Evolutionary conservation across 106 monocot species (phyloP).

Genomic region (Dioscorea alata): DNA sequence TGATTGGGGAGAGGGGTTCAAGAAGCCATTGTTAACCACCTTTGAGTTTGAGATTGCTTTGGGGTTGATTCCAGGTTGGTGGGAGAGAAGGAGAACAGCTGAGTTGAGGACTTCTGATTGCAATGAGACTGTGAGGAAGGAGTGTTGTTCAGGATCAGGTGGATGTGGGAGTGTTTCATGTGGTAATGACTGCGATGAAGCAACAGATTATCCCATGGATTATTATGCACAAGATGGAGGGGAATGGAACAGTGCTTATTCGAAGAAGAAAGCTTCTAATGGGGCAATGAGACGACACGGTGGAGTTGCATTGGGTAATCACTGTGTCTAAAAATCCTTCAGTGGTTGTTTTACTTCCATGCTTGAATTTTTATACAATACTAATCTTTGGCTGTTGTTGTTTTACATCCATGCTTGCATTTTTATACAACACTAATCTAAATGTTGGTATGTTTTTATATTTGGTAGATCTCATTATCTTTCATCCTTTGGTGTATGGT

Average conservation of each 20-base stretch:
- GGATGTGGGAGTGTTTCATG: conserved; percentile 15
- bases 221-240: conserved; percentile 99
- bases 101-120: neutral
- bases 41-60: conserved; percentile 92
- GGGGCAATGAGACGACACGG: too few relatives aligned
- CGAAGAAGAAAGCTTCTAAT: conserved; percentile 38
- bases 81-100: conserved; percentile 43
- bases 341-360: too few relatives aligned
- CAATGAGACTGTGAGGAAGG: neutral
- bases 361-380: too few relatives aligned
- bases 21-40: conserved; percentile 77
- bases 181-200: conserved; percentile 13
- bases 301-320: too few relatives aligned
- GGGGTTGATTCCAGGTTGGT: conserved; percentile 81
- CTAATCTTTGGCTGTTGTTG: too few relatives aligned
- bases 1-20: conserved; percentile 97
- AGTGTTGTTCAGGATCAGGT: conserved; percentile 15
- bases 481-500: too few relatives aligned
- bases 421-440: too few relatives aligned
- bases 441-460: too few relatives aligned
- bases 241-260: conserved; percentile 86
- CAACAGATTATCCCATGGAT: conserved; percentile 90
- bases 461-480: too few relatives aligned
- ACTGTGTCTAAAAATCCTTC: too few relatives aligned
- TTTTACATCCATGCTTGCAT: too few relatives aligned